Evolutionary conservation across 176 grass and related monocot genomes (phyloP).

Genomic region (Musa schizocarpa): DNA sequence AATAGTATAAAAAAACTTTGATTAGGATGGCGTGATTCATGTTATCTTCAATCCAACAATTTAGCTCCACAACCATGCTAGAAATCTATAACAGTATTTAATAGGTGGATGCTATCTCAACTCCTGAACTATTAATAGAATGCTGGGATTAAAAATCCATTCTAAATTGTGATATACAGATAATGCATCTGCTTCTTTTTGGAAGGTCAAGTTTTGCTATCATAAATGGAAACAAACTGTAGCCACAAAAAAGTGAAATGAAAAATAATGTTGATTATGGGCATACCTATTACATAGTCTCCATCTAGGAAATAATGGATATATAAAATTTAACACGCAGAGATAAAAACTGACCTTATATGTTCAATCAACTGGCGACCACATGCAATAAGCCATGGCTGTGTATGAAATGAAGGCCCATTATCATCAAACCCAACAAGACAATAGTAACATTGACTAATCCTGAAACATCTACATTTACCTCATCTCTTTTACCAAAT

Average conservation of each 20-base stretch:
- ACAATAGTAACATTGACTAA: slow-evolving; percentile 12
- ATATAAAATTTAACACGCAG: neutral
- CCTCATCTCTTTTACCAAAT: slow-evolving; percentile 98
- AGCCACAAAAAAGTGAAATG: too few relatives aligned
- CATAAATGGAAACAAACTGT: too few relatives aligned
- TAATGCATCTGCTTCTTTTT: too few relatives aligned
- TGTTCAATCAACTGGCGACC: slow-evolving; percentile 84
- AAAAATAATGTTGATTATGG: too few relatives aligned
- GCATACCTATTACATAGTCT: too few relatives aligned
- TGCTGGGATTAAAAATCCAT: too few relatives aligned
- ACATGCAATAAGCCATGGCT: slow-evolving; percentile 71
- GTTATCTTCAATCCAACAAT: neutral
- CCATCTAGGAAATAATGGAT: neutral
- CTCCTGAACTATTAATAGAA: neutral
- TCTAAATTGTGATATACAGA: too few relatives aligned
- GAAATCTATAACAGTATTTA: neutral
- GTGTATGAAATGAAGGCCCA: slow-evolving; percentile 12
- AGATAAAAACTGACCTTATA: slow-evolving; percentile 48
- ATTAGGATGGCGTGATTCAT: neutral
- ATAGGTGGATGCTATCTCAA: neutral
- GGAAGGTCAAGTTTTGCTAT: too few relatives aligned
- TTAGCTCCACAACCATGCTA: too few relatives aligned
- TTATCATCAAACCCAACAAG: neutral
- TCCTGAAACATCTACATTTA: slow-evolving; percentile 13
- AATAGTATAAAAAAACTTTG: neutral